Conservation (phyloP, 768 basidiomycete species). For the Symmetrospora coprosmae region DNA sequence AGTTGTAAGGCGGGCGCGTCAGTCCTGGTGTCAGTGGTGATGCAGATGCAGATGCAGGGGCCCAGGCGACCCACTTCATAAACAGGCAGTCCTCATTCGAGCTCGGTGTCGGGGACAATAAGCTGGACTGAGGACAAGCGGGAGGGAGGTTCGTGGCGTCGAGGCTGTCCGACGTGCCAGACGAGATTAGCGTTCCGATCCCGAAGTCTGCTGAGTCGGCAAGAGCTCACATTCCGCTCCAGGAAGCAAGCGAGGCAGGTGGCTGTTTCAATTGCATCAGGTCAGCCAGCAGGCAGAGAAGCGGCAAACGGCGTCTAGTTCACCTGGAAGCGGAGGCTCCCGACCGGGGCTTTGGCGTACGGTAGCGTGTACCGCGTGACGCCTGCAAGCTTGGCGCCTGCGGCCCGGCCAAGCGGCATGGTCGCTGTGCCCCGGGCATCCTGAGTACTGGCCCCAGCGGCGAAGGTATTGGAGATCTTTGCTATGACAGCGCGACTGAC, state of each 20-base stretch:
- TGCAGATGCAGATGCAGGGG: conserved; percentile 39
- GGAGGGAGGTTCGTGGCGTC: conserved; percentile 43
- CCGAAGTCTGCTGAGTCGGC: neutral
- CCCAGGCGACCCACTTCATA: conserved; percentile 51
- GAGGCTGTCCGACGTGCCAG: neutral
- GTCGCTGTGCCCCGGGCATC: neutral
- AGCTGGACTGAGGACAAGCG: conserved; percentile 53
- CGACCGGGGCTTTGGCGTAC: conserved; percentile 23
- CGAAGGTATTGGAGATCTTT: neutral
- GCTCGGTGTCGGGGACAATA: conserved; percentile 39
- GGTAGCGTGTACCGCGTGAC: conserved; percentile 22
- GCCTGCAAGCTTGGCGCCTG: neutral
- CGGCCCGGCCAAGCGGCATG: neutral
- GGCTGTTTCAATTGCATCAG: neutral
- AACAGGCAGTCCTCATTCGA: conserved; percentile 66
- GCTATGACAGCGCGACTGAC: neutral
- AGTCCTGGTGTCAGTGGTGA: conserved; percentile 24
- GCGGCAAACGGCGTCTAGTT: neutral
- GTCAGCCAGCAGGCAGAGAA: neutral
- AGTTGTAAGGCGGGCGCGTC: conserved; percentile 25
- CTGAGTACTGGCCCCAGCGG: neutral
- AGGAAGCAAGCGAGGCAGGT: neutral
- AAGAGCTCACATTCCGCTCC: conserved; percentile 7
- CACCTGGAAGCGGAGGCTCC: neutral
- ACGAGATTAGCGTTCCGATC: neutral